Base-by-base conservation (phyloP, 345 rosid genomes). In the Ceriops tagal region DNA sequence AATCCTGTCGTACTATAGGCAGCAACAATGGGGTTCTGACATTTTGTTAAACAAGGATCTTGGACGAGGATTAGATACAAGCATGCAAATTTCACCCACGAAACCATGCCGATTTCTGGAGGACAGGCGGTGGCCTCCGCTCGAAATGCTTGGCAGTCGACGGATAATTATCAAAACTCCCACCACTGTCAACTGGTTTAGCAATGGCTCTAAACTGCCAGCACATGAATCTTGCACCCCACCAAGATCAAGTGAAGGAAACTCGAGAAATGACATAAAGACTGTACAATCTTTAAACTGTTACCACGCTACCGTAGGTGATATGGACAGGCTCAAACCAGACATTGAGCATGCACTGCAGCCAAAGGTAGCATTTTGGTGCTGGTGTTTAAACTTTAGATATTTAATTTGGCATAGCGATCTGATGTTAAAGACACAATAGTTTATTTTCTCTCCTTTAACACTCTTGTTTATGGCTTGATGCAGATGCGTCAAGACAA, bases 81-180 rank as follows among this genome's bases (percentile, higher is more conserved):
- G 72, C 18, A 75, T 60, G 70, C 37, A 63, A 66, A 56, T 72
- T 16, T 75, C 73, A 21, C 76, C 82, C 5, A 34, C 75, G 26
- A 77, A 78, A 71, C 78, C 82, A 19, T 68, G 69, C 58, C 28
- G 74, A 35, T 75, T 77, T 68, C 72, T 78, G 19, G 85, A 83
- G 73, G 81, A 79, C 39, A 83, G 68, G 68, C 66, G 71, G 53
- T 83, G 86, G 85, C 83, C 75, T 30, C 85, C 85, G 1, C n/a
- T 72, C 2, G 75, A 79, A 67, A 64, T 58, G 64, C 46, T 70
- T 16, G n/a, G 49, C n/a, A 75, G 67, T 71, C 69, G 75, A 66
- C 74, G 75, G 83, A 79, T 63, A 49, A 11, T 62, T 60, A 56
- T 53, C 37, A 59, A 55, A 65, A 66, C 61, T 68, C 24, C 60